Evolutionary conservation across 1,139 yeast species (phyloP), one percentile per base, ranked within the genome.

Genomic region (Pichia sp.): DNA sequence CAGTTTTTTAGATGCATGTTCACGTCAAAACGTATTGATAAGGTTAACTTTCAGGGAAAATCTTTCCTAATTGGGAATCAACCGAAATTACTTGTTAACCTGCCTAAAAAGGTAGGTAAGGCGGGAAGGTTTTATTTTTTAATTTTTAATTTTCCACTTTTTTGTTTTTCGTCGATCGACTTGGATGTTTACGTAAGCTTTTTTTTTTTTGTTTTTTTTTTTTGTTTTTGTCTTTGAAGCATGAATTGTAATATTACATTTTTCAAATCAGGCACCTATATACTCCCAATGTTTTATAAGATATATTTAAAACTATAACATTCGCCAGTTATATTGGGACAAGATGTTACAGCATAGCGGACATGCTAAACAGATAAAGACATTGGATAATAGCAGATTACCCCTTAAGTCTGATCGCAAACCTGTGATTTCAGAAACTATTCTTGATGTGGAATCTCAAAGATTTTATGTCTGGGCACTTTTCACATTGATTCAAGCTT

Each of bases 361-460:
- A 9, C 18, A 5, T 9, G 30, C 25, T 27, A 29, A 7, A 30
- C 42, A 36, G 11, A 30, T 32, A 28, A 44, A 47, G 27, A 35
- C 32, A 6, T 18, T 43, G n/a, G 34, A 43, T 29, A 39, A 32
- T 7, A 36, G 27, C n/a, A 31, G 41, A 41, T 11, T 18, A 18
- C 11, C 29, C 5, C 27, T 25, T 1, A 18, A 38, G 28, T 26
- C 37, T 4, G 30, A 5, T 36, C 29, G 30, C 3, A 40, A 44
- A 5, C 75, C 79, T 3, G 65, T 81, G 47, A 76, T 83, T 44
- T 81, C 87, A 1, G 67, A 76, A 3, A 67, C 72, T 7, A 66
- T 81, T 1, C 64, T 90, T 33, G 96, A 89, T 57, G 78, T 78
- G n/a, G 88, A 86, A n/a, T 83, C 84, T 30, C 97, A 92, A 65